These are phyloP conservation scores for Polyrhizophydium stewartii DNA, from an alignment of 371 early-diverging fungal genomes.

Conservation along the genomic window DNA sequence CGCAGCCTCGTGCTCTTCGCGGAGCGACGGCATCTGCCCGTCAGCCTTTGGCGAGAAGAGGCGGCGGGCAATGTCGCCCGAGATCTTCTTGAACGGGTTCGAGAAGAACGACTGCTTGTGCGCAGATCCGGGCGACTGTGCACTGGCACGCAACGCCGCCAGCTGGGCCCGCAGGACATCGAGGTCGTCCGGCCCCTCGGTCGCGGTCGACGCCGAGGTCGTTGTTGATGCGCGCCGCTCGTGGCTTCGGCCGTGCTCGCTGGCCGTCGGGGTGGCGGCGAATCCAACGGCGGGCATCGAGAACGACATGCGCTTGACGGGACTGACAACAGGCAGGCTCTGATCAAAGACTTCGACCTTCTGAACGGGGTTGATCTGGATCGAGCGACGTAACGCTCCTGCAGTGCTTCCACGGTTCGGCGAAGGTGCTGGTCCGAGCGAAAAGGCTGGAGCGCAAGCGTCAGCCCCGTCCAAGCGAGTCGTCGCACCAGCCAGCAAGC, in stretches of 20 bases:
- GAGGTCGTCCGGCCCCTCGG: background rate
- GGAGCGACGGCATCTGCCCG: too few species aligned
- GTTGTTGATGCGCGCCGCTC: background rate
- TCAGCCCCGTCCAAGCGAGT: too few species aligned
- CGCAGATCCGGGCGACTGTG: too few species aligned
- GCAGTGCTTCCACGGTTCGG: background rate
- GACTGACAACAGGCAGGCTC: background rate
- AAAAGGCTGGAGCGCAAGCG: background rate
- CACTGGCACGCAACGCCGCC: background rate
- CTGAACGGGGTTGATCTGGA: background rate
- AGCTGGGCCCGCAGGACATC: background rate
- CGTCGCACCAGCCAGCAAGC: too few species aligned
- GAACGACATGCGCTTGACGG: background rate
- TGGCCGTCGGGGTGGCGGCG: background rate
- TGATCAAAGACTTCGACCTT: background rate
- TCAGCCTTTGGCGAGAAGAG: background rate
- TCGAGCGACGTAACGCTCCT: background rate
- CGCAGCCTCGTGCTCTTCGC: too few species aligned
- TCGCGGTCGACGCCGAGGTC: background rate
- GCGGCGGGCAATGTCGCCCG: background rate
- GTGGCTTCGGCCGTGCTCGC: background rate
- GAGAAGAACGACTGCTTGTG: background rate
- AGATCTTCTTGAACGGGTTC: slow-evolving; percentile 1
- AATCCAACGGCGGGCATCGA: background rate
- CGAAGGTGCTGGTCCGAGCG: background rate